A percentile compares a stretch with the other conserved stretches of the same genome.
Evolutionary conservation across 805 yeast genomes (phyloP).

Genomic region (Metschnikowia colocasiae): DNA sequence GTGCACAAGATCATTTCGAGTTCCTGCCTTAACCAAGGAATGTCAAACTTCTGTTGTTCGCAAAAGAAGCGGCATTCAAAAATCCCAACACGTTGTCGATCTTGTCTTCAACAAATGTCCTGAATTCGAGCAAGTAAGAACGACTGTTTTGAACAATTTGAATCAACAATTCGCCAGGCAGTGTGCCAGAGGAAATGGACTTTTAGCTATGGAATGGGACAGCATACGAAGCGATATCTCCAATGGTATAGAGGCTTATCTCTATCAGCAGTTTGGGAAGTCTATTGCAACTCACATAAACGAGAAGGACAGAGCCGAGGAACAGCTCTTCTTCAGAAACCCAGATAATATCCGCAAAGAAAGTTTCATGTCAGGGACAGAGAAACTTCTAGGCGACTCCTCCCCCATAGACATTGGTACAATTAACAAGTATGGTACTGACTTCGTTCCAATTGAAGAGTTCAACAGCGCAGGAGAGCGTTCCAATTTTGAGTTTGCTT

Average conservation of each 20-base stretch:
- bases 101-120: slow-evolving; percentile 27
- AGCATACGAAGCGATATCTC: slow-evolving; percentile 36
- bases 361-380: slow-evolving; percentile 8
- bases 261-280: slow-evolving; percentile 35
- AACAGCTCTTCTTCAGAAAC: slow-evolving; percentile 12
- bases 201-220: slow-evolving; percentile 43
- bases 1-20: slow-evolving; percentile 5
- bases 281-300: slow-evolving; percentile 7
- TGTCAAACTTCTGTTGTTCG: slow-evolving; percentile 20
- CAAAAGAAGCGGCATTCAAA: slow-evolving; percentile 20
- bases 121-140: slow-evolving; percentile 26
- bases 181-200: slow-evolving; percentile 32
- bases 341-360: slow-evolving; percentile 11
- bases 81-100: slow-evolving; percentile 27
- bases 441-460: slow-evolving; percentile 32
- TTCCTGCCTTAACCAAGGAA: slow-evolving; percentile 14
- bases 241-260: slow-evolving; percentile 34
- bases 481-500: slow-evolving; percentile 24
- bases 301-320: slow-evolving; percentile 15
- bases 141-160: slow-evolving; percentile 29
- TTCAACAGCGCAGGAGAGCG: slow-evolving; percentile 33
- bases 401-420: slow-evolving; percentile 17
- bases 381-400: slow-evolving; percentile 14
- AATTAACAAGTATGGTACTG: slow-evolving; percentile 20
- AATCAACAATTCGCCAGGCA: slow-evolving; percentile 35